Percentiles rank a stretch among this genome's conserved stretches.
Evolutionary conservation across 192 early-diverging fungal species (phyloP).

Genomic region (Backusella tarrabulga): DNA sequence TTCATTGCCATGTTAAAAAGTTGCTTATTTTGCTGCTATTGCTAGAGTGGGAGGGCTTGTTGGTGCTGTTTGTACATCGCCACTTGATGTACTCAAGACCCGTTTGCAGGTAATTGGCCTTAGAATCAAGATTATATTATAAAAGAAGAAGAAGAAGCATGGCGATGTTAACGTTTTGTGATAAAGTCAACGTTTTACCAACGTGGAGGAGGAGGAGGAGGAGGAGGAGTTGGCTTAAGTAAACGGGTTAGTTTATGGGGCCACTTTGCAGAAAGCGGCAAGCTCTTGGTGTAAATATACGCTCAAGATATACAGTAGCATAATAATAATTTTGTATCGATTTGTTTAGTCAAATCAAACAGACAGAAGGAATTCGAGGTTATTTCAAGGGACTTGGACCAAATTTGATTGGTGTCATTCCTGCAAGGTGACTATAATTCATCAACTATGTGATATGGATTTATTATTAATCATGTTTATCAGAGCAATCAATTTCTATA

Average conservation of each 20-base stretch:
- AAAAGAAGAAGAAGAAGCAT: not conserved
- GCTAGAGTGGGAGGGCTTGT: constrained; percentile 69
- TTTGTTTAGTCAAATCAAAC: constrained; percentile 54
- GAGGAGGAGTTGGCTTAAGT: not conserved
- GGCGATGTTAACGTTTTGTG: not conserved
- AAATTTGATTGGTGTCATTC: constrained; percentile 90
- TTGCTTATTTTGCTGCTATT: not conserved
- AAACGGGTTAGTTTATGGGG: constrained; percentile 35
- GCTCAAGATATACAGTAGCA: too few species aligned
- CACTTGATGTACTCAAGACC: constrained; percentile 93
- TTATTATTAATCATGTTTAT: not conserved
- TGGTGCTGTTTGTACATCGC: constrained; percentile 86
- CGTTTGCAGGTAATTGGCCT: constrained; percentile 71
- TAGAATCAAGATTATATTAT: not conserved
- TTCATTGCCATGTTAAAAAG: not conserved
- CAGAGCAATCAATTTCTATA: constrained; percentile 91
- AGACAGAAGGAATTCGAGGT: constrained; percentile 76
- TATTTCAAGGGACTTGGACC: constrained; percentile 96
- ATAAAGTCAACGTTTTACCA: constrained; percentile 41
- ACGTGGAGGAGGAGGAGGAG: not conserved
- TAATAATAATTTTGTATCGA: not conserved
- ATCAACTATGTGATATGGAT: not conserved
- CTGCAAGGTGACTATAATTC: constrained; percentile 64
- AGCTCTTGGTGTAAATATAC: constrained; percentile 45
- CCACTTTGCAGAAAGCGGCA: constrained; percentile 51